A percentile compares a stretch with the other conserved stretches of the same genome.
These are phyloP conservation scores for Elsinoe ampelina DNA, from an alignment of 2,329 filamentous ascomycete genomes.

Conservation along the genomic window DNA sequence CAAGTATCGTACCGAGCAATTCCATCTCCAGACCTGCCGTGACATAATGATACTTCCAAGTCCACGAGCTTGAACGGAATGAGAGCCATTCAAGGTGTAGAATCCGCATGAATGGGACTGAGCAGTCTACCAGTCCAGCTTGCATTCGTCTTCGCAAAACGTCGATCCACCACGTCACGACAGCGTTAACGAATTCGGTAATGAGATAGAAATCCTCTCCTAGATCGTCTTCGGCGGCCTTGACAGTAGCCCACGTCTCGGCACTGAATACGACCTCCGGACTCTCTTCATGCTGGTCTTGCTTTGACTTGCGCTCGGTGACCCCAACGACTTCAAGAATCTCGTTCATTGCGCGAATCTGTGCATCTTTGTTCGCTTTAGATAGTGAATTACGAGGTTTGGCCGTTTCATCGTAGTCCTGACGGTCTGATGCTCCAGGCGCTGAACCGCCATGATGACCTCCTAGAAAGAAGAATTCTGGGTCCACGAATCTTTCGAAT, in stretches of 20 bases:
- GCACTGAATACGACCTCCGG: conserved; percentile 5
- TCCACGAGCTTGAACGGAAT: neutral
- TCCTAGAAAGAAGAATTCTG: conserved; percentile 15
- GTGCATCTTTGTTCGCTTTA: conserved; percentile 30
- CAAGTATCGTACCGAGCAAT: conserved; percentile 6
- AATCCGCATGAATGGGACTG: neutral
- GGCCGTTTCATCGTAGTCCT: conserved; percentile 38
- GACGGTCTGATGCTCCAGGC: conserved; percentile 15
- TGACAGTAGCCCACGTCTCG: conserved; percentile 11
- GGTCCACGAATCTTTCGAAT: conserved; percentile 25
- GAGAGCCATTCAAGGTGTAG: neutral
- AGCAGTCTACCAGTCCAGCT: conserved; percentile 9
- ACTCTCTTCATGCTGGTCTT: neutral
- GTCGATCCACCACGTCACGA: conserved; percentile 15
- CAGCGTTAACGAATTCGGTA: conserved; percentile 3
- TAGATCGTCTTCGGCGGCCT: conserved; percentile 14
- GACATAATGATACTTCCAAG: conserved; percentile 1
- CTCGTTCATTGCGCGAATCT: conserved; percentile 40
- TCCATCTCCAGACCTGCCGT: conserved; percentile 6
- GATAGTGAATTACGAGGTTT: conserved; percentile 35
- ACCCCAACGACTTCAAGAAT: conserved; percentile 40
- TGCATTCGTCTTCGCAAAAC: conserved; percentile 14
- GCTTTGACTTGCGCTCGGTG: conserved; percentile 31
- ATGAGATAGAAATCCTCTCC: conserved; percentile 14
- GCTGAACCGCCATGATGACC: conserved; percentile 17